Percentiles rank a stretch among this genome's conserved stretches.
Evolutionary conservation across 345 rosid genomes (phyloP).

Genomic region (Populus tremula): DNA sequence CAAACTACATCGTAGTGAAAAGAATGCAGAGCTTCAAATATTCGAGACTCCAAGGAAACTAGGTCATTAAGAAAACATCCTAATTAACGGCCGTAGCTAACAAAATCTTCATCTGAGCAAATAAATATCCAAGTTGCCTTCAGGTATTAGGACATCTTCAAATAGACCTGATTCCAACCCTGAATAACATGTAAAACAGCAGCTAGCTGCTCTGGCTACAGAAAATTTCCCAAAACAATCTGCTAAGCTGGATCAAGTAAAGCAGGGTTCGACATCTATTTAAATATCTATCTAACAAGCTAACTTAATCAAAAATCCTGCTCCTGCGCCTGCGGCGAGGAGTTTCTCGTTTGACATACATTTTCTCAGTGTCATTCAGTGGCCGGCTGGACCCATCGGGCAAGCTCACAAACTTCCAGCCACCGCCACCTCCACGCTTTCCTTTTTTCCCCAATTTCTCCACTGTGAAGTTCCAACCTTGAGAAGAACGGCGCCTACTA

Average conservation of each 20-base stretch:
- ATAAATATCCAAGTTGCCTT: neutral
- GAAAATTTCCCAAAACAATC: neutral
- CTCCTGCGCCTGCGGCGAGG: slow-evolving; percentile 77
- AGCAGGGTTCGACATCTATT: neutral
- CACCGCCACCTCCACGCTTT: slow-evolving; percentile 85
- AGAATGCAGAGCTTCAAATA: neutral
- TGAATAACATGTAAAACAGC: neutral
- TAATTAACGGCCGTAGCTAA: neutral
- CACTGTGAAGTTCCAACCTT: slow-evolving; percentile 84
- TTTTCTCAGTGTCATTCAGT: slow-evolving; percentile 70
- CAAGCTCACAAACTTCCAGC: slow-evolving; percentile 91
- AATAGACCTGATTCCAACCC: neutral
- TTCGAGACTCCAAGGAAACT: neutral
- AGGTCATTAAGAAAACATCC: neutral
- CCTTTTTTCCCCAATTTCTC: slow-evolving; percentile 79
- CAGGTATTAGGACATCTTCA: neutral
- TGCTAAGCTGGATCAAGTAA: neutral
- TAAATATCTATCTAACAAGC: neutral
- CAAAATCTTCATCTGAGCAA: neutral
- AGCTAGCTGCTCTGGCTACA: neutral
- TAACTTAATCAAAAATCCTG: neutral
- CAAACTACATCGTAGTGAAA: neutral
- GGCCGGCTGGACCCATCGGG: slow-evolving; percentile 92
- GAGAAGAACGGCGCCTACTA: slow-evolving; percentile 71
- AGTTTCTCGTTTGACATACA: slow-evolving; percentile 81